Evolutionary conservation across 1,284 basidiomycete species (phyloP).

Genomic region (Sporisorium scitamineum): DNA sequence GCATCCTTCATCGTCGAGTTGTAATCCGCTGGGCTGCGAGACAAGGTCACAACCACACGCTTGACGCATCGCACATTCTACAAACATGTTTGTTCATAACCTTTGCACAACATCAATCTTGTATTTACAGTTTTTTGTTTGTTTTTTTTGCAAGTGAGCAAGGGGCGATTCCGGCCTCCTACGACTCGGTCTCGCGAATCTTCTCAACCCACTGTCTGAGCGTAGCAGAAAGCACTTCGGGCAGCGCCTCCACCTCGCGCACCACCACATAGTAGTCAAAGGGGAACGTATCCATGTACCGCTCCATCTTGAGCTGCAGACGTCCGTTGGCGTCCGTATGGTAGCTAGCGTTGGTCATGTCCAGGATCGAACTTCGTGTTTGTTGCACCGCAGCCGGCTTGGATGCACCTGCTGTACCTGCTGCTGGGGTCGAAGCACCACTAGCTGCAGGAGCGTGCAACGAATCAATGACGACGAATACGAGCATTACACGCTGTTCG

Average conservation of each 20-base stretch:
- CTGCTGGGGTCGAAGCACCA: conserved; percentile 22
- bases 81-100: background rate
- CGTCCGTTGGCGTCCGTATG: conserved; percentile 76
- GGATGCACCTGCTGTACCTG: too few relatives aligned
- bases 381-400: conserved; percentile 66
- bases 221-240: conserved; percentile 89
- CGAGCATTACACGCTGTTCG: conserved; percentile 93
- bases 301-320: conserved; percentile 88
- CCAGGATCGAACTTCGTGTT: conserved; percentile 82
- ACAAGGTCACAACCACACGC: too few relatives aligned
- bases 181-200: conserved; percentile 56
- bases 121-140: conserved; percentile 14
- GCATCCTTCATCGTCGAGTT: too few relatives aligned
- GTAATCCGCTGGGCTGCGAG: background rate
- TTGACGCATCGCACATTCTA: background rate
- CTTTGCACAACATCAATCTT: background rate
- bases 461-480: conserved; percentile 96
- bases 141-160: too few relatives aligned
- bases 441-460: conserved; percentile 70
- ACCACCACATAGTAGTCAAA: conserved; percentile 98
- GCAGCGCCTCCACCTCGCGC: conserved; percentile 88
- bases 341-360: conserved; percentile 92
- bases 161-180: background rate
- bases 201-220: conserved; percentile 80
- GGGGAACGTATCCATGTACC: conserved; percentile 92